Base-by-base conservation (phyloP, 352 stramenopile species). In the Globisporangium solare region DNA sequence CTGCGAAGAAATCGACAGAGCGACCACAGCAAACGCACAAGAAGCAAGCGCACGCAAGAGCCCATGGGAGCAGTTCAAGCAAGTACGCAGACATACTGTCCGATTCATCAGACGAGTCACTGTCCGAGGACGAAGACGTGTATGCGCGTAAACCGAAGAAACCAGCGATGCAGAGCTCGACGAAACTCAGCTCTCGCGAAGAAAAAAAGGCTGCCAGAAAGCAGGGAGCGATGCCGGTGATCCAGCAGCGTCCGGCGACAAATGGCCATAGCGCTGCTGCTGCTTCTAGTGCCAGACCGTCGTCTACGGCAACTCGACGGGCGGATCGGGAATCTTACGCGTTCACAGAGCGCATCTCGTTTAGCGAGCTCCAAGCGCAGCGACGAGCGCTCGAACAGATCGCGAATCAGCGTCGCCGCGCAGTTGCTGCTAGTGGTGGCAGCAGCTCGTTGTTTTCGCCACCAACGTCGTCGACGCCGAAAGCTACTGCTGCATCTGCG, bases 351-450 rank as follows among this genome's bases (percentile, higher is more conserved):
- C 62, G 55, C 42, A 43, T 66, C 35, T 63, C 59, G 39, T 58
- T 53, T 37, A 66, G 55, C 32, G 59, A 66, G n/a, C 54, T 66
- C n/a, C 59, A 66, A 47, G 59, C 59, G 1, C 59, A 66, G 54
- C 53, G 47, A 12, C 59, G 40, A 18, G 54, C 50, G 17, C 39
- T 66, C 15, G 54, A 62, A 22, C 54, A 62, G 12, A 22, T 66
- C 47, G n/a, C 18, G 8, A 45, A 50, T 17, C 68, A 78, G 62
- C 77, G 78, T 43, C 68, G 65, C 24, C 60, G 70, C 17, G 41
- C 51, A 18, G 48, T 13, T 2, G 43, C 37, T 35, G 27, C 27
- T 35, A 35, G 27, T 35, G 5, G 27, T 35, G 27, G 7, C 27
- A 35, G 27, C 11, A 39, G 27, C 4, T n/a, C 52, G n/a, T 62